Conservation (phyloP, 768 basidiomycete genomes). For the Bullera alba region DNA sequence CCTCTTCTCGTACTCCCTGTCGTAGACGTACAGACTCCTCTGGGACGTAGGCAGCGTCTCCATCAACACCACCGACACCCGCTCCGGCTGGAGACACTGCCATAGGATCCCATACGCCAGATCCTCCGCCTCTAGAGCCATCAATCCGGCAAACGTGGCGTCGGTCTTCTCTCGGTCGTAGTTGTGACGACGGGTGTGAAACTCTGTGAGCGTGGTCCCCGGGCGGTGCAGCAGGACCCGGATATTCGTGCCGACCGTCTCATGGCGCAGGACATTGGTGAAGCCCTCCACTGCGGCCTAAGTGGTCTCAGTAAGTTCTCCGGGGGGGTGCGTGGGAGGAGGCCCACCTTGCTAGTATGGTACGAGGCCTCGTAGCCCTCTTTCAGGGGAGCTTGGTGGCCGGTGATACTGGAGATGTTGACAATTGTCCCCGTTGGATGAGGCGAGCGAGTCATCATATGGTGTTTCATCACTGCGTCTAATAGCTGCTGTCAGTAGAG, state of each 20-base stretch:
- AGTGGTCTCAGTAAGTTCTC: too few relatives aligned
- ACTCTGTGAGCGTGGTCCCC: constrained; percentile 5
- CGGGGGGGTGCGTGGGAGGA: too few relatives aligned
- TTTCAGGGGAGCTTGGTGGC: too few relatives aligned
- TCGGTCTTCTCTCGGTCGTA: constrained; percentile 6
- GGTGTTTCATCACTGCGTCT: too few relatives aligned
- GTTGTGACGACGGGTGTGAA: constrained; percentile 1
- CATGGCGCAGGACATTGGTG: constrained; percentile 5
- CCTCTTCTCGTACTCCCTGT: constrained; percentile 46
- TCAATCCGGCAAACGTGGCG: background rate
- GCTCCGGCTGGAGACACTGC: constrained; percentile 11
- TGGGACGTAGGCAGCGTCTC: constrained; percentile 6
- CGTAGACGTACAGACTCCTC: constrained; percentile 5
- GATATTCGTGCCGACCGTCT: constrained; percentile 4
- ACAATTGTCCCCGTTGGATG: too few relatives aligned
- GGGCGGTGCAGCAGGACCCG: constrained; percentile 9
- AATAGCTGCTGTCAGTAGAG: too few relatives aligned
- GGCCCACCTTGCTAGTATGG: too few relatives aligned
- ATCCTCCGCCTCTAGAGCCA: constrained; percentile 5
- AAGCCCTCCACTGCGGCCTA: too few relatives aligned
- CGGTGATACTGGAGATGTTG: too few relatives aligned
- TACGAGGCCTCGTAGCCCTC: too few relatives aligned
- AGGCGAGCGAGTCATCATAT: too few relatives aligned
- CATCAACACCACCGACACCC: constrained; percentile 6
- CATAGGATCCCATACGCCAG: constrained; percentile 4